Evolutionary conservation across 2,329 filamentous ascomycete species (phyloP), one percentile per base, ranked within the genome.

Genomic region (Penicillium sclerotiorum): DNA sequence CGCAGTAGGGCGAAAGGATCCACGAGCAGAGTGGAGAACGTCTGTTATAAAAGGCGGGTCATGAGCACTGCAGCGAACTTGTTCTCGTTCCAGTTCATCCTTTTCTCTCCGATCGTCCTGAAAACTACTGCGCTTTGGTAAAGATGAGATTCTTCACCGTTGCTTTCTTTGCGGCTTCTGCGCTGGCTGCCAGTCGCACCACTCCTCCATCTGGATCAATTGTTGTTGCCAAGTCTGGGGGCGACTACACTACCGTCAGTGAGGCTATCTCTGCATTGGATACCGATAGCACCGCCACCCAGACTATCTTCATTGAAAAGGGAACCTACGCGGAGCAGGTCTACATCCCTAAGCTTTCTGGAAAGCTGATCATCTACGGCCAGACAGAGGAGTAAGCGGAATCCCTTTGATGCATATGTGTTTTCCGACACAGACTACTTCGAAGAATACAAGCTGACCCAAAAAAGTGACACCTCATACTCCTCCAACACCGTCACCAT

Each of bases 301-400:
- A 84, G 50, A 81, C 78, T 61, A 83, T 88, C 68, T 87, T 87
- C 71, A 80, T 88, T 66, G 65, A 80, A 58, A 66, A 77, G 20
- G 83, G 83, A 8, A 83, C 80, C 28, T 86, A 87, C 74, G 71
- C 68, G 2, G 83, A 86, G 63, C 83, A 85, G 61, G 80, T 85
- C 33, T 78, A 77, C 57, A 73, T 86, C 36, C 67, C 75, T 3
- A 55, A 66, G 1, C 74, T 79, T 39, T 70, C 68, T 9, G 79
- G 77, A 1, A 67, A 75, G 33, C 70, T 85, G 33, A 80, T 76
- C 39, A 77, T 84, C 51, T 82, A 82, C 59, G 85, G 85, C 15
- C 80, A 80, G 60, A 86, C 85, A 1, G 63, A 69, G 23, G 74
- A 62, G 60, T 62, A 41, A 20, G 57, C 30, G 5, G 8, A 12